Conservation (phyloP, 371 early-diverging fungal species). For the Catenaria anguillulae region DNA sequence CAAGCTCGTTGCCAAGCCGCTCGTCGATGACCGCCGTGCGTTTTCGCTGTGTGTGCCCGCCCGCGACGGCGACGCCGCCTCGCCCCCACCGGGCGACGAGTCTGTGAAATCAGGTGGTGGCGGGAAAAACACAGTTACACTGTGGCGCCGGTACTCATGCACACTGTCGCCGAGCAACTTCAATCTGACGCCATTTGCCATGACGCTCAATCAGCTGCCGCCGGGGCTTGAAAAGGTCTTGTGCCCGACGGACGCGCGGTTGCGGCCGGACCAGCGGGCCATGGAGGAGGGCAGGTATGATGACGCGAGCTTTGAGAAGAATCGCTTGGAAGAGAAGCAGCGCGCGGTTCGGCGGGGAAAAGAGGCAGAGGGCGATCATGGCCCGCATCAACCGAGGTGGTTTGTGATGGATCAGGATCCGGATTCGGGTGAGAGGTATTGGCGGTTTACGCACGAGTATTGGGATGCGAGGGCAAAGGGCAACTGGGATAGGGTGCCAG, state of each 20-base stretch:
- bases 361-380: conserved; percentile 26
- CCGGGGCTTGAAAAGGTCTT: conserved; percentile 31
- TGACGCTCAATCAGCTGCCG: conserved; percentile 52
- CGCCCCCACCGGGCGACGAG: no score
- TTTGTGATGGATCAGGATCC: conserved; percentile 45
- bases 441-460: conserved; percentile 47
- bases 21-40: not conserved
- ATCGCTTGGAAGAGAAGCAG: conserved; percentile 53
- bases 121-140: conserved; percentile 24
- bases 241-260: conserved; percentile 60
- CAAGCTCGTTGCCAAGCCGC: conserved; percentile 22
- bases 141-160: conserved; percentile 48
- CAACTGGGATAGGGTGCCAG: conserved; percentile 5
- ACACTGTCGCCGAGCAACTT: conserved; percentile 19
- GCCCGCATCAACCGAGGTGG: conserved; percentile 45
- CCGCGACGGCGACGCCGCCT: no score
- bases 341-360: conserved; percentile 36
- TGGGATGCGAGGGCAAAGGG: conserved; percentile 17
- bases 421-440: conserved; percentile 46
- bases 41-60: not conserved
- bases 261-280: conserved; percentile 37
- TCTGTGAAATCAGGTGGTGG: no score
- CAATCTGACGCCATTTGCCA: conserved; percentile 57
- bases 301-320: conserved; percentile 46
- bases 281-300: conserved; percentile 48